Evolutionary conservation across 352 stramenopile genomes (phyloP).

Genomic region (Stramenopiles sp.): DNA sequence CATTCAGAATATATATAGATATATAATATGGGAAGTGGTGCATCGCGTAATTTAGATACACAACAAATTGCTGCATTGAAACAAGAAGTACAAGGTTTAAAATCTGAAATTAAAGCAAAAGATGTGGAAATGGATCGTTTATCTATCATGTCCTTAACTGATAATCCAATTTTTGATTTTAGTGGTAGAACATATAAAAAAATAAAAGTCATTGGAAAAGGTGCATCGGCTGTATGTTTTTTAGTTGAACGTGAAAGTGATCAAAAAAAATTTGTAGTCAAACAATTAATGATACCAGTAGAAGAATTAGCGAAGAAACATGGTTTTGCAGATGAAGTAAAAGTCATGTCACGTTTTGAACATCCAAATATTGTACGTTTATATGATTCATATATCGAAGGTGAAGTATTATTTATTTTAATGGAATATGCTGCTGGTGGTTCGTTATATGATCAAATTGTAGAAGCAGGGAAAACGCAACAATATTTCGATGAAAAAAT

Average conservation of each 20-base stretch:
- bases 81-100: background rate
- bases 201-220: constrained; percentile 4
- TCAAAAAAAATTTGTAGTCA: background rate
- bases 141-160: background rate
- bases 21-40: background rate
- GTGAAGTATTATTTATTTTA: constrained; percentile 45
- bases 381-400: constrained; percentile 38
- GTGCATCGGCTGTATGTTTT: background rate
- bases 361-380: constrained; percentile 57
- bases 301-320: background rate
- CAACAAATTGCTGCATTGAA: background rate
- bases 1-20: no score
- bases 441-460: constrained; percentile 37
- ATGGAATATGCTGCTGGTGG: constrained; percentile 53
- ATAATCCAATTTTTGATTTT: constrained; percentile 5
- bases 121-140: background rate
- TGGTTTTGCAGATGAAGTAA: constrained; percentile 25
- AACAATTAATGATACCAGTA: background rate
- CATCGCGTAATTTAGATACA: background rate
- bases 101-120: background rate
- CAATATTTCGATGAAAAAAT: constrained; percentile 25
- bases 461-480: constrained; percentile 16
- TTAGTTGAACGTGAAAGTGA: background rate
- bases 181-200: background rate
- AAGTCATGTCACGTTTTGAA: constrained; percentile 38